Conservation (phyloP, 1,284 basidiomycete genomes). For the Coniferiporia weirii region DNA sequence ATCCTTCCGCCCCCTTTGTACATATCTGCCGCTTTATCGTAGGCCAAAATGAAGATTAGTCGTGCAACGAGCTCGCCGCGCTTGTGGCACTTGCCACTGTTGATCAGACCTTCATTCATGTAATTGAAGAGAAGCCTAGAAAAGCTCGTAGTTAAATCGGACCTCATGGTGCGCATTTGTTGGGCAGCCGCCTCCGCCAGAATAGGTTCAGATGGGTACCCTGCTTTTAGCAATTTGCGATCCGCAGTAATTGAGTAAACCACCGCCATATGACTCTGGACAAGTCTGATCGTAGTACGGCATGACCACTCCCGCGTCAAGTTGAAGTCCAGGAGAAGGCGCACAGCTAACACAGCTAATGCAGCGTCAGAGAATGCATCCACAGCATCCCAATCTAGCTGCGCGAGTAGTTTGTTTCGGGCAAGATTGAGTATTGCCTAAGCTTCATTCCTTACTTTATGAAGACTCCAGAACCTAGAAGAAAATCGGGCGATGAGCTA, state of each 20-base stretch:
- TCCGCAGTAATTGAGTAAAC: conserved; percentile 14
- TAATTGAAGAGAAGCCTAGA: not conserved
- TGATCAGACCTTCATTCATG: not conserved
- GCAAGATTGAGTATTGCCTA: not conserved
- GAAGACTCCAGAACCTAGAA: not conserved
- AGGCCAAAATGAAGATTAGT: not conserved
- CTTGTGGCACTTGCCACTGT: not conserved
- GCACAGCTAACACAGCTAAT: not conserved
- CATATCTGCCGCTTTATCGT: not conserved
- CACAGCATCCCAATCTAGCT: not conserved
- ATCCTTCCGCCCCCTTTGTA: not conserved
- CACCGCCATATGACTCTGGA: not conserved
- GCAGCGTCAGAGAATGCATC: too few species aligned
- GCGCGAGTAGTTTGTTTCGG: not conserved
- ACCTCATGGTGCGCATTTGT: not conserved
- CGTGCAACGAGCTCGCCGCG: conserved; percentile 9
- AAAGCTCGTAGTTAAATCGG: not conserved
- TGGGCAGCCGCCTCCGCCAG: conserved; percentile 21
- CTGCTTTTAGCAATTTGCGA: conserved; percentile 16
- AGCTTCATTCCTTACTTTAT: not conserved
- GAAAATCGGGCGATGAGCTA: not conserved
- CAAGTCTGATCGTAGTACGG: not conserved
- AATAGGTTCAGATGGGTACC: conserved; percentile 21
- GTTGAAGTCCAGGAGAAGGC: not conserved
- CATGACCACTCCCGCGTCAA: not conserved